Base-by-base conservation (phyloP, 768 basidiomycete genomes). In the Gloeophyllum trabeum region DNA sequence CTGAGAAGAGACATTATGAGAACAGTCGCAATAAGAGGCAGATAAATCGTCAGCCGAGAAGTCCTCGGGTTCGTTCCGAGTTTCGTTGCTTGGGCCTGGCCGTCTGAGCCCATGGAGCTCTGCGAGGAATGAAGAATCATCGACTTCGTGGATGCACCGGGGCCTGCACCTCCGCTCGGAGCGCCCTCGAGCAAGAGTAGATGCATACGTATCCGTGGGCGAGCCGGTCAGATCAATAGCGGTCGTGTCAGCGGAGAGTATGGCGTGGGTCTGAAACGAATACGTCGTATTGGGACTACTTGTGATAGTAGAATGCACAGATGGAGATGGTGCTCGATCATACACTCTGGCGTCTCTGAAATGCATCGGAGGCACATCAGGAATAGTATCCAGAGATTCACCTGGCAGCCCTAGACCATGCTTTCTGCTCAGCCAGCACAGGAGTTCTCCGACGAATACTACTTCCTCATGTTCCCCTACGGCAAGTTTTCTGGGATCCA, bases 401-500 rank as follows among this genome's bases (percentile, higher is more conserved):
- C 52, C 41, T 10, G 55, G 42, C 19, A 64, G 48, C n/a, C n/a
- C n/a, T 14, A 65, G 53, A 1, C 73, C 70, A 30, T 55, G 57
- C 43, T 62, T 61, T 43, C 64, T 61, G 0, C 74, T 81, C 18
- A 86, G 67, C 79, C 79, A 82, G 53, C 81, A 82, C 7, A 87
- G 64, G 2, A 85, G 60, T 53, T 79, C 67, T 0, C 70, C 82
- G 6, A 89, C 60, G 45, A 73, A 80, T 6, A 73, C 62, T n/a
- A 75, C 69, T 51, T 86, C 85, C 14, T 76, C 72, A 69, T 72
- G 71, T 40, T 70, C 73, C 0, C 84, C 83, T 2, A 64, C 58
- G 0, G 81, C 84, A 3, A 88, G 68, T 24, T 65, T 61, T 22
- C 73, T 61, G 1, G 83, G 83, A 45, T 88, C 83, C 25, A 87